phyloP scores from a whole-genome alignment of 1,139 yeast species.

The Candida glucosophila region DNA sequence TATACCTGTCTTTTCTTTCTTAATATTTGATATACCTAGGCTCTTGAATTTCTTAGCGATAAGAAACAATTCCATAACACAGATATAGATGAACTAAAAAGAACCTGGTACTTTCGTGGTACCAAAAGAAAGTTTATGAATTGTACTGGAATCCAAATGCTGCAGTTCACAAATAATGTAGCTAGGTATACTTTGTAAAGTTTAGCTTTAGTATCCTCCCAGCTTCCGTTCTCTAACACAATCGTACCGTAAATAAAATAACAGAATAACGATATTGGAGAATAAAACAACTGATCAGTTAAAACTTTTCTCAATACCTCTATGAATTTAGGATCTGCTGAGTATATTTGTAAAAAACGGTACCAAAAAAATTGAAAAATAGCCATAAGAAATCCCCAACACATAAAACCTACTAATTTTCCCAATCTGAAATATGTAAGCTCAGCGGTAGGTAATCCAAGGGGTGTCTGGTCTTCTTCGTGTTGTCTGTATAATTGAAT shows the following conservation, averaged over 20 bases:
- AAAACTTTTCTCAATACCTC: conserved; percentile 80
- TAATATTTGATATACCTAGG: conserved; percentile 1
- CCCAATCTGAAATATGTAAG: conserved; percentile 50
- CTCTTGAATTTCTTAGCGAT: conserved; percentile 55
- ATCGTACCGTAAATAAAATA: conserved; percentile 83
- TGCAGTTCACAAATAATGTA: conserved; percentile 70
- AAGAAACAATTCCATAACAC: conserved; percentile 90
- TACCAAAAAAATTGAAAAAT: conserved; percentile 90
- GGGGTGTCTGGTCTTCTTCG: conserved; percentile 1
- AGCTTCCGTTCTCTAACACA: conserved; percentile 68
- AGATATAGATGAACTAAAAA: conserved; percentile 84
- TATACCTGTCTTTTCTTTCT: no score
- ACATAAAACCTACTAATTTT: conserved; percentile 71
- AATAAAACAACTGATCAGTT: conserved; percentile 82
- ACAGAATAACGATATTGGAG: conserved; percentile 74
- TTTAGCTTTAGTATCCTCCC: conserved; percentile 55
- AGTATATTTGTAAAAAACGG: conserved; percentile 69
- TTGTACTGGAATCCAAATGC: conserved; percentile 95
- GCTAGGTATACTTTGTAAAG: conserved; percentile 59
- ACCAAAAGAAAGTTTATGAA: conserved; percentile 76
- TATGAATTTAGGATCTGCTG: conserved; percentile 72
- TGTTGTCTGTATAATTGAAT: conserved; percentile 2
- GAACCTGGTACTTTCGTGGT: conserved; percentile 78
- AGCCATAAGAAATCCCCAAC: conserved; percentile 82
- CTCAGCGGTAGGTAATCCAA: neutral